Evolutionary conservation across 257 asterid genomes (phyloP), one percentile per base, ranked within the genome.

Genomic region (Primulina huaijiensis): DNA sequence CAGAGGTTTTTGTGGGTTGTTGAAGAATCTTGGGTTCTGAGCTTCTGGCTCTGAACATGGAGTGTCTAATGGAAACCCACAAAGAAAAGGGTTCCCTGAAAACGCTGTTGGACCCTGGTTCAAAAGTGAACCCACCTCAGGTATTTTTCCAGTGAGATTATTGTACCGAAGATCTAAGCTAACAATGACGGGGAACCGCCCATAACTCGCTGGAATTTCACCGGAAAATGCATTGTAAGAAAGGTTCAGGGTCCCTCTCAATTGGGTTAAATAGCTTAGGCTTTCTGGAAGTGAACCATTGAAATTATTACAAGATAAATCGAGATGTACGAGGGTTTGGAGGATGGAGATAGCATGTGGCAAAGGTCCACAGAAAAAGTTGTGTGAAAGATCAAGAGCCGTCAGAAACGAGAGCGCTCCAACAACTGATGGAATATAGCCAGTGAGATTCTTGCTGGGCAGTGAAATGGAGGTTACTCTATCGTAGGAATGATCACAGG

Each of bases 71-170:
- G 99, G 99, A 74, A 91, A 94, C 46, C 99, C 99, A 74, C 99
- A 94, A 25, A 94, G 96, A 73, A 70, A 71, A 8, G 85, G 88
- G 68, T 94, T 94, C 55, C 96, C 97, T 0, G 92, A 74, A 71
- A 94, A 94, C 19, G 97, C 99, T 34, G 99, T 94, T 38, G 99
- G 99, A 0, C 99, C 97, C 85, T 94, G 99, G 79, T 94, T 94
- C 65, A 91, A 69, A 62, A 91, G 76, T 0, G 97, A 82, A 14
- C 97, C 99, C 69, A 78, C 86, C 80, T 81, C 81, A 68, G 99
- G 99, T 74, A 94, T 82, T 71, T 91, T 91, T 3, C 99, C 97
- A 9, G 85, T 85, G 62, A 94, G 84, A 38, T 94, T 91, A 69
- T 94, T 94, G 52, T 74, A 69, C 71, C 80, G 81, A 62, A 94